phyloP scores from a whole-genome alignment of 371 early-diverging fungal species.

The Rhizopus sp. region DNA sequence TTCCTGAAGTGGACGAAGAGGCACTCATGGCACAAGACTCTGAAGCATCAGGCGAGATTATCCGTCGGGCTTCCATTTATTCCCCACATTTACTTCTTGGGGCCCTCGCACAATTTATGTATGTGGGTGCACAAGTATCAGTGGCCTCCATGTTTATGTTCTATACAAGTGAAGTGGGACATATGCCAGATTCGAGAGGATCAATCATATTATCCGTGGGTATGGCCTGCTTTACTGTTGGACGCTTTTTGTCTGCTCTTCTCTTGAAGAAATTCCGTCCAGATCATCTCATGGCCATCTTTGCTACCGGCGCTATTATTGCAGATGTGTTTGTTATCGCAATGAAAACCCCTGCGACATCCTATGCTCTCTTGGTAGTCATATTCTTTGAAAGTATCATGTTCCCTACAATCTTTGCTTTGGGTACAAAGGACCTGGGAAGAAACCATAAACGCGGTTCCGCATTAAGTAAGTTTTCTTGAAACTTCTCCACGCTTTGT shows the following conservation, averaged over 20 bases:
- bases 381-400: conserved; percentile 50
- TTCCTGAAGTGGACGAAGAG: conserved; percentile 52
- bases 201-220: conserved; percentile 37
- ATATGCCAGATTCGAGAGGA: conserved; percentile 25
- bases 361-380: conserved; percentile 38
- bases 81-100: conserved; percentile 48
- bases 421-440: conserved; percentile 46
- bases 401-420: conserved; percentile 50
- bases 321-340: conserved; percentile 36
- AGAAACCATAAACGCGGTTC: conserved; percentile 49
- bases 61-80: conserved; percentile 69
- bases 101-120: conserved; percentile 42
- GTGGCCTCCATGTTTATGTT: conserved; percentile 50
- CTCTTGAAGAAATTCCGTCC: conserved; percentile 35
- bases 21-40: conserved; percentile 87
- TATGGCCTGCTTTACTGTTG: conserved; percentile 48
- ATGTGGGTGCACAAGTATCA: conserved; percentile 47
- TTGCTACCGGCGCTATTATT: conserved; percentile 31
- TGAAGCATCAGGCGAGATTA: conserved; percentile 83
- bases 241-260: conserved; percentile 43
- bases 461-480: conserved; percentile 35
- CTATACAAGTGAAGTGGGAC: conserved; percentile 41
- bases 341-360: conserved; percentile 29
- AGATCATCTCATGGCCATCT: conserved; percentile 37
- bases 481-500: not conserved